Conservation (phyloP, 768 basidiomycete genomes). For the Suillus subaureus region DNA sequence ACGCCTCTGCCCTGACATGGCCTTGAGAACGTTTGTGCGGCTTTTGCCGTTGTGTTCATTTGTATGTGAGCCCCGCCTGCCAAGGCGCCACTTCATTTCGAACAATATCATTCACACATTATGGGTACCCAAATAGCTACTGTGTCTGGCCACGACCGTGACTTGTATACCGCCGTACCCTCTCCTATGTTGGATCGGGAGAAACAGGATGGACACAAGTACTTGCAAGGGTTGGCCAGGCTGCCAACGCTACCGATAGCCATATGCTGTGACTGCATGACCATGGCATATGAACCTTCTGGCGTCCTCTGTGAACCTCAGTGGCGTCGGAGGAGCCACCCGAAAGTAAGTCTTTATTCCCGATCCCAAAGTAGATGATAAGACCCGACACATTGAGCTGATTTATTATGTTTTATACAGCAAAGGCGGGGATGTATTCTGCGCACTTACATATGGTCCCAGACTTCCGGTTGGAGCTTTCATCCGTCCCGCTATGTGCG, state of each 20-base stretch:
- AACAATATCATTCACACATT: neutral
- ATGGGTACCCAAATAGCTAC: neutral
- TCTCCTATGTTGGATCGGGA: neutral
- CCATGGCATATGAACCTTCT: neutral
- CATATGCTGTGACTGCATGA: neutral
- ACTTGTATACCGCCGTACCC: neutral
- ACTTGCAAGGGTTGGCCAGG: neutral
- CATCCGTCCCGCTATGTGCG: neutral
- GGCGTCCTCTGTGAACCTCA: neutral
- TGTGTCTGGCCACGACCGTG: neutral
- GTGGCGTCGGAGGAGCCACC: neutral
- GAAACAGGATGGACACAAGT: neutral
- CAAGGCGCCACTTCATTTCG: neutral
- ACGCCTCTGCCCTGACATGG: neutral
- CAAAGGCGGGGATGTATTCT: neutral
- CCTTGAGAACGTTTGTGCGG: neutral
- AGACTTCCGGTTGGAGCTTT: neutral
- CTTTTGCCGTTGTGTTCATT: no score
- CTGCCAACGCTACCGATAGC: neutral
- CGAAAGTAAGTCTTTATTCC: neutral
- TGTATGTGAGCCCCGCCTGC: neutral
- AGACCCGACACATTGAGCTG: neutral
- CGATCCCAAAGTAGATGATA: neutral
- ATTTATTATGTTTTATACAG: neutral
- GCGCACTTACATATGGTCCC: neutral